These are phyloP conservation scores for Lepidium sativum DNA, from an alignment of 345 rosid species.

Conservation along the genomic window DNA sequence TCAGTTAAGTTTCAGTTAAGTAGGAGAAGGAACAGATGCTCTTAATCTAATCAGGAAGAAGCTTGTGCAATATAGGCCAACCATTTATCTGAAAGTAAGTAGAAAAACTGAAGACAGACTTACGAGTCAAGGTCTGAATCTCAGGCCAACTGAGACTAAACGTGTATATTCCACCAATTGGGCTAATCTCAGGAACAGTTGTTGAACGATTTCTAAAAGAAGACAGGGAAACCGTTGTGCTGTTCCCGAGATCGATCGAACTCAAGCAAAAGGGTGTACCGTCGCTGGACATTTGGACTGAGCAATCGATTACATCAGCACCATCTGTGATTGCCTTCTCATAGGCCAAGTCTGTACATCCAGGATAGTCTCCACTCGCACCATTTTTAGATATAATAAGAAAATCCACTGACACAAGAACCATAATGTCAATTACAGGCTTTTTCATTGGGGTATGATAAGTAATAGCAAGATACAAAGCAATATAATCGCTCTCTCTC, in stretches of 20 bases:
- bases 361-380: slow-evolving; percentile 94
- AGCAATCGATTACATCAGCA: slow-evolving; percentile 71
- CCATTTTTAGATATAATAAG: slow-evolving; percentile 64
- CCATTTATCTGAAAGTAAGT: neutral
- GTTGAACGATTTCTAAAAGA: slow-evolving; percentile 24
- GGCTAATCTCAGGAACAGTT: slow-evolving; percentile 36
- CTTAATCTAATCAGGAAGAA: neutral
- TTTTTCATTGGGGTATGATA: neutral
- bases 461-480: neutral
- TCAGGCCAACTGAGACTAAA: slow-evolving; percentile 63
- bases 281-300: slow-evolving; percentile 81
- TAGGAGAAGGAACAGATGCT: neutral
- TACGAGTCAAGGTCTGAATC: slow-evolving; percentile 52
- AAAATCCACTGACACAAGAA: slow-evolving; percentile 34
- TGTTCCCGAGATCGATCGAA: slow-evolving; percentile 47
- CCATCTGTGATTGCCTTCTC: slow-evolving; percentile 57
- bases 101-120: slow-evolving; percentile 22
- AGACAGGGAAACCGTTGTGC: slow-evolving; percentile 35
- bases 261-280: slow-evolving; percentile 57
- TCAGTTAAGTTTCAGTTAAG: neutral
- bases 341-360: slow-evolving; percentile 79
- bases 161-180: slow-evolving; percentile 39
- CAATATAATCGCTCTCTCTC: neutral
- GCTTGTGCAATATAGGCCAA: neutral
- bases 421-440: neutral